A percentile compares a stretch with the other conserved stretches of the same genome.
Conservation (phyloP, 768 basidiomycete genomes). For the Macrolepiota albuminosa region DNA sequence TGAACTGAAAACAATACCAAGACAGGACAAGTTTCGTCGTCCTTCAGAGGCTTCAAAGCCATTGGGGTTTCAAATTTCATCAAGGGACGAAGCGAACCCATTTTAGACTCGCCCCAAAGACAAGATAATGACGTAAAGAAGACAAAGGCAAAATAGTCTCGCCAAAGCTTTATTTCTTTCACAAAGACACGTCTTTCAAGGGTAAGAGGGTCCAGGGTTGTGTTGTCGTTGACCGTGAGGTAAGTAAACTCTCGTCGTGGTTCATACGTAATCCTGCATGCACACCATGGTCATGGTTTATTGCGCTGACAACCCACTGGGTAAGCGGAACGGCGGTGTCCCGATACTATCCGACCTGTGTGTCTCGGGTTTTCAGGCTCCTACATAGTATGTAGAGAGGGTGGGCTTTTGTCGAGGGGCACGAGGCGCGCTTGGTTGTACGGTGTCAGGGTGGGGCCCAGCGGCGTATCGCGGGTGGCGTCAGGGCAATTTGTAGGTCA, state of each 20-base stretch:
- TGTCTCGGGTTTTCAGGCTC: background rate
- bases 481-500: background rate
- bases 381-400: too few species aligned
- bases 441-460: background rate
- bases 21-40: too few species aligned
- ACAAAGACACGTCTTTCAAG: background rate
- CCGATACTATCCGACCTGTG: background rate
- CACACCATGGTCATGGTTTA: background rate
- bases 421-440: background rate
- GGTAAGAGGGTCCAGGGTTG: background rate
- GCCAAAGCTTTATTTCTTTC: background rate
- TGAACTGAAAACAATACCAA: too few species aligned
- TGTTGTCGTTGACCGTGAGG: background rate
- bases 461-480: conserved; percentile 1
- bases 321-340: background rate
- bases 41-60: too few species aligned
- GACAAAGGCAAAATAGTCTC: background rate
- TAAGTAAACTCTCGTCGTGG: background rate
- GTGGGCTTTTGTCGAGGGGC: background rate
- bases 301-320: too few species aligned
- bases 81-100: background rate
- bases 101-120: background rate
- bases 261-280: background rate
- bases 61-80: background rate
- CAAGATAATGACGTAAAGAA: background rate